These are phyloP conservation scores for Marasmius sp. DNA, from an alignment of 1,284 basidiomycete species.

Conservation along the genomic window DNA sequence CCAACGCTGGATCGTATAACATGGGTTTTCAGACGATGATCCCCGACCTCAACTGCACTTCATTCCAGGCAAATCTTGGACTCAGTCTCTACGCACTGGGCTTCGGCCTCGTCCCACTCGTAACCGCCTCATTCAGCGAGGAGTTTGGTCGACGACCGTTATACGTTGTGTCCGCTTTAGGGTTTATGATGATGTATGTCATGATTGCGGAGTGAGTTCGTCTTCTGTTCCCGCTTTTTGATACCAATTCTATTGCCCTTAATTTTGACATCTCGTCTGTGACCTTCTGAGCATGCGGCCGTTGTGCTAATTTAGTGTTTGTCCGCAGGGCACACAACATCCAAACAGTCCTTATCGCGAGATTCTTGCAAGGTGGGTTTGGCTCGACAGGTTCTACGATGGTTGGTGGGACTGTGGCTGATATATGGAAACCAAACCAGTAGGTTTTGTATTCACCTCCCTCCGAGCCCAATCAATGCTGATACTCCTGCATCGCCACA, in stretches of 20 bases:
- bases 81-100: constrained; percentile 65
- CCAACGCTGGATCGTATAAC: constrained; percentile 55
- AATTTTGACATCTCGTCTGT: neutral
- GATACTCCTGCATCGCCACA: too few species aligned
- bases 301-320: neutral
- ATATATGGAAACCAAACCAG: constrained; percentile 67
- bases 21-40: constrained; percentile 63
- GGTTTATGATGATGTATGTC: constrained; percentile 62
- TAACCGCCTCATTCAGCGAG: constrained; percentile 75
- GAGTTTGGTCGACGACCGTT: constrained; percentile 75
- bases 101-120: constrained; percentile 69
- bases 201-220: constrained; percentile 61
- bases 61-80: constrained; percentile 60
- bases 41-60: constrained; percentile 58
- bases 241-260: neutral
- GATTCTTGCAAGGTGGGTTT: constrained; percentile 69
- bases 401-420: constrained; percentile 77
- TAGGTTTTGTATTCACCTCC: constrained; percentile 27
- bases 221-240: neutral
- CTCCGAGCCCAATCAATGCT: neutral
- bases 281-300: too few species aligned
- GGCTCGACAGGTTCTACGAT: constrained; percentile 70
- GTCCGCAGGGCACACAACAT: constrained; percentile 61
- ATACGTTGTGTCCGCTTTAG: constrained; percentile 57
- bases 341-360: constrained; percentile 63